Percentiles rank a stretch among this genome's conserved stretches.
Conservation (phyloP, 768 basidiomycete species). For the Serendipita indica region DNA sequence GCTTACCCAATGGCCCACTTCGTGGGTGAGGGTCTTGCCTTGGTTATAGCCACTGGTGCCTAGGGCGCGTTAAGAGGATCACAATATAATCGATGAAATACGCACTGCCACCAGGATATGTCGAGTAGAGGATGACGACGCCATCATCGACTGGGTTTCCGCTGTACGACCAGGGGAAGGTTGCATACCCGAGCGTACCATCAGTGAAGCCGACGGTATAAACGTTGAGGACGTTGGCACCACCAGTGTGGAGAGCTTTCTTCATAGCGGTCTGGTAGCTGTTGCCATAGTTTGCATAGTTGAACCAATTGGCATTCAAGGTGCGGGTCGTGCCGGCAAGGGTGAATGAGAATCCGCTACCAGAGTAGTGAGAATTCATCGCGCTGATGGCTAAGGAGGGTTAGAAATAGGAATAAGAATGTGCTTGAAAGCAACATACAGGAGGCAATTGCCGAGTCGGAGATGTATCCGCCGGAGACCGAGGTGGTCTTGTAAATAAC, state of each 20-base stretch:
- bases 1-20: conserved; percentile 27
- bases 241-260: conserved; percentile 23
- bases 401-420: neutral
- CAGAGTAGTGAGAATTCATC: conserved; percentile 16
- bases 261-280: conserved; percentile 26
- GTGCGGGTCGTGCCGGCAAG: conserved; percentile 16
- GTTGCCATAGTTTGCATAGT: conserved; percentile 18
- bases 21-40: conserved; percentile 25
- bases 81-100: neutral
- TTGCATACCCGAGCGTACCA: conserved; percentile 25
- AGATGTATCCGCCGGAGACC: neutral
- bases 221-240: conserved; percentile 22
- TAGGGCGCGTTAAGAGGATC: neutral
- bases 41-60: neutral
- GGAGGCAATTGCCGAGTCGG: neutral
- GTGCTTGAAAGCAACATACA: conserved; percentile 8
- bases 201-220: conserved; percentile 20
- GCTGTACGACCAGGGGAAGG: conserved; percentile 25
- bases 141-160: conserved; percentile 24
- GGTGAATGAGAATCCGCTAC: conserved; percentile 14
- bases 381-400: conserved; percentile 11
- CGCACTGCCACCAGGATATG: conserved; percentile 21
- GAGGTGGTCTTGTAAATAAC: neutral
- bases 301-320: conserved; percentile 19
- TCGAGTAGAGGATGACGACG: conserved; percentile 23